Base-by-base conservation (phyloP, 306 rosid genomes). In the Luffa acutangula region DNA sequence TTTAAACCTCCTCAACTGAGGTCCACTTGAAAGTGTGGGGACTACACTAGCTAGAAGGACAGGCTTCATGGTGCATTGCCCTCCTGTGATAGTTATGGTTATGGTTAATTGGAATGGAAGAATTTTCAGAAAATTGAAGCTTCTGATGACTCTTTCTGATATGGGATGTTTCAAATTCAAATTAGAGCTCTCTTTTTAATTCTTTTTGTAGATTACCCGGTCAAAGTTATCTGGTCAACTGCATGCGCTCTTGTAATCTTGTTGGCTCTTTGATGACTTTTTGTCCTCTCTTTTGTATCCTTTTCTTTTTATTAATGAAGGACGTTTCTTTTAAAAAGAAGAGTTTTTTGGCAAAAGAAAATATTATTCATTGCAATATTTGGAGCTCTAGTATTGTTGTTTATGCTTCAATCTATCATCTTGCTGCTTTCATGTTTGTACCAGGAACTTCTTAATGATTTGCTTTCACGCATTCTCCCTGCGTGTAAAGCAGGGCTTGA, bases 401-500 rank as follows among this genome's bases (percentile, higher is more conserved):
- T 41, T 76, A 73, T 34, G 70, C 53, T 15, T 36, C 52, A n/a
- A 17, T 81, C 42, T 76, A 43, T 73, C 53, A 21, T 82, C 78
- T 48, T 81, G 43, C 84, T 62, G 82, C 83, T 78, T 65, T 83
- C 85, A 85, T 80, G n/a, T 43, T 86, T 37, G 18, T 63, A 21
- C 56, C 80, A 95, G 98, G 98, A 95, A 88, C 84, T 95, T 97
- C 96, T 95, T 80, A 84, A 81, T 75, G 89, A 85, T 80, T 91
- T 95, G 95, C 98, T 95, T 83, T 91, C 88, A 53, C 87, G 82
- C 77, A 87, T 93, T 84, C 96, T 95, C 80, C 97, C 98, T 49
- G 93, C 97, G 17, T 95, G 98, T 87, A 95, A 90, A 87, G 84
- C 89, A 89, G 98, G 98, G 72, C 87, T 95, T 81, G 97, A 90